Percentiles rank a stretch among this genome's conserved stretches.
These are phyloP conservation scores for Pistacia atlantica DNA, from an alignment of 345 rosid species.

Conservation along the genomic window DNA sequence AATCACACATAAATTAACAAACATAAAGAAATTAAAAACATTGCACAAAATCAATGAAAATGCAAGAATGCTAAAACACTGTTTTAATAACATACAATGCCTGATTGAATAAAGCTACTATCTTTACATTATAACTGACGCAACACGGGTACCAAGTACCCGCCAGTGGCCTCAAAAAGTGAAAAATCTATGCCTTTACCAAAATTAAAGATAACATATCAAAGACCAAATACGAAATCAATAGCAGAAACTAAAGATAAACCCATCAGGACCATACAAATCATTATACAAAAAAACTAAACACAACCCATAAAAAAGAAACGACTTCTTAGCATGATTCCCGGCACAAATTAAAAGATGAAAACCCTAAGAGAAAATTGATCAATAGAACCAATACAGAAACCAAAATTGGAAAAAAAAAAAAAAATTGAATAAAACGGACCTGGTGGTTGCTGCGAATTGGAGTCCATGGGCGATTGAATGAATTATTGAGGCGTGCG, in stretches of 20 bases:
- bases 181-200: neutral
- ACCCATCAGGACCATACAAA: neutral
- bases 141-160: no score
- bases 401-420: neutral
- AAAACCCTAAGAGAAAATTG: no score
- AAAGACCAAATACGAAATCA: neutral
- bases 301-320: neutral
- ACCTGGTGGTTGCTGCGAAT: slow-evolving; percentile 50
- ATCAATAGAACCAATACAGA: neutral
- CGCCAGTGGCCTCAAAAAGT: no score
- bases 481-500: slow-evolving; percentile 24
- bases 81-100: neutral
- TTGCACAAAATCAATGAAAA: neutral
- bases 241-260: neutral
- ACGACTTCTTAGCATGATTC: neutral
- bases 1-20: neutral
- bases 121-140: no score
- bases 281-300: neutral
- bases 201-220: neutral
- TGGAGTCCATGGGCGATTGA: slow-evolving; percentile 46
- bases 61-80: neutral
- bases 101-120: no score
- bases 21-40: neutral
- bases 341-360: no score
- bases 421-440: neutral